Evolutionary conservation across 2,329 filamentous ascomycete genomes (phyloP).

Genomic region (Epichloe typhina): DNA sequence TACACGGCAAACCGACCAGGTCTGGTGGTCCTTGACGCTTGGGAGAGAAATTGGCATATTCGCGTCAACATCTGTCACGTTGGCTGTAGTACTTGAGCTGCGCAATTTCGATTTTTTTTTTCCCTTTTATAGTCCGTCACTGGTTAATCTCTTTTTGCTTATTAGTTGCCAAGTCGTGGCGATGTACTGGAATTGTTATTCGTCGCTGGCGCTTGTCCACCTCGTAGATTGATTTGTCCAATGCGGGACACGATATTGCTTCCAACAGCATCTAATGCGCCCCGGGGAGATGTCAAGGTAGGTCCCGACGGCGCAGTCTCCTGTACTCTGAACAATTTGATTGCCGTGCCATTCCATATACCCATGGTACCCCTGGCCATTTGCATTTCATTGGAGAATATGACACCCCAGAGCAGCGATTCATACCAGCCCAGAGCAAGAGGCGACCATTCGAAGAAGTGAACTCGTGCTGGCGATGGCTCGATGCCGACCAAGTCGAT

Average conservation of each 20-base stretch:
- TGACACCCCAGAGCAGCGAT: slow-evolving; percentile 82
- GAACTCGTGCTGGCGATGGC: slow-evolving; percentile 59
- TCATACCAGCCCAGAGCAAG: slow-evolving; percentile 92
- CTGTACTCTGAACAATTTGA: slow-evolving; percentile 82
- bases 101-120: neutral
- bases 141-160: neutral
- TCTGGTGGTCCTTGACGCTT: neutral
- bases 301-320: slow-evolving; percentile 70
- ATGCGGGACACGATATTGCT: slow-evolving; percentile 81
- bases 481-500: slow-evolving; percentile 61
- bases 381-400: slow-evolving; percentile 84
- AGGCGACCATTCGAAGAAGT: slow-evolving; percentile 93
- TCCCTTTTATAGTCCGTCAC: neutral
- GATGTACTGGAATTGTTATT: slow-evolving; percentile 9
- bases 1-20: neutral
- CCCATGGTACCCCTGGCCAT: slow-evolving; percentile 77
- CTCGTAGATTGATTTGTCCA: slow-evolving; percentile 62
- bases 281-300: slow-evolving; percentile 64
- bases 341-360: slow-evolving; percentile 83
- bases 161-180: slow-evolving; percentile 4
- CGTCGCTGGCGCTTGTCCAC: slow-evolving; percentile 17
- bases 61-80: neutral
- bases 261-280: slow-evolving; percentile 85
- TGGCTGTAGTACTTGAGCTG: neutral
- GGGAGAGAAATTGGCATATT: neutral